phyloP scores from a whole-genome alignment of 805 yeast species.

The Candida maris region DNA sequence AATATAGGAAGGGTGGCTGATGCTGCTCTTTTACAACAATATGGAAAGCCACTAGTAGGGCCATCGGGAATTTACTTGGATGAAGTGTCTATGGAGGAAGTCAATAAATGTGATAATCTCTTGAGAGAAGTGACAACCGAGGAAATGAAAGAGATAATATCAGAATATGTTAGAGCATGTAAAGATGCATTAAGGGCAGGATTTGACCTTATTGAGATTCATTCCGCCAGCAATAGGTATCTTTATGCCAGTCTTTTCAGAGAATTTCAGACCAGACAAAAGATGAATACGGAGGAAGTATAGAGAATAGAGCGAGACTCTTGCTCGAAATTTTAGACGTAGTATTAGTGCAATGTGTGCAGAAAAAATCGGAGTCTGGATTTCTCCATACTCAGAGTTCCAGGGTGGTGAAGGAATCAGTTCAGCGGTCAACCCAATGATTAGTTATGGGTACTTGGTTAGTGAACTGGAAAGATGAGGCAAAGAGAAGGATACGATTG shows the following conservation, averaged over 20 bases:
- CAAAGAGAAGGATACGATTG: conserved; percentile 23
- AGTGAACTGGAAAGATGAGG: conserved; percentile 39
- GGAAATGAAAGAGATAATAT: conserved; percentile 38
- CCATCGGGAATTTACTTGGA: conserved; percentile 38
- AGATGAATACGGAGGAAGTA: conserved; percentile 41
- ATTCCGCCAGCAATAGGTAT: conserved; percentile 37
- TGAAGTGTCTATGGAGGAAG: conserved; percentile 35
- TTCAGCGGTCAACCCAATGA: conserved; percentile 33
- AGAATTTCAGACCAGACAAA: conserved; percentile 32
- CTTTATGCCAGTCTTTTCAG: conserved; percentile 37
- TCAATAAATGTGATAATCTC: conserved; percentile 37
- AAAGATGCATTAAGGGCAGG: conserved; percentile 33
- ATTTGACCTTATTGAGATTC: conserved; percentile 39
- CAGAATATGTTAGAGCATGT: conserved; percentile 45
- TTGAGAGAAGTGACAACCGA: conserved; percentile 41
- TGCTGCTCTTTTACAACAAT: conserved; percentile 35
- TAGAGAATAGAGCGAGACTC: conserved; percentile 40
- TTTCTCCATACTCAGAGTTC: conserved; percentile 42
- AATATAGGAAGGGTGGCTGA: conserved; percentile 40
- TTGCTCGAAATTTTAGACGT: conserved; percentile 48
- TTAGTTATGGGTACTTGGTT: conserved; percentile 36
- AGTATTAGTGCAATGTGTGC: conserved; percentile 49
- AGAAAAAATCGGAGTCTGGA: conserved; percentile 43
- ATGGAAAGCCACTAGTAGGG: conserved; percentile 36
- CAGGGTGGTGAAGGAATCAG: conserved; percentile 39